These are phyloP conservation scores for Didymellaceae sp. DNA, from an alignment of 2,329 filamentous ascomycete species.

Conservation along the genomic window DNA sequence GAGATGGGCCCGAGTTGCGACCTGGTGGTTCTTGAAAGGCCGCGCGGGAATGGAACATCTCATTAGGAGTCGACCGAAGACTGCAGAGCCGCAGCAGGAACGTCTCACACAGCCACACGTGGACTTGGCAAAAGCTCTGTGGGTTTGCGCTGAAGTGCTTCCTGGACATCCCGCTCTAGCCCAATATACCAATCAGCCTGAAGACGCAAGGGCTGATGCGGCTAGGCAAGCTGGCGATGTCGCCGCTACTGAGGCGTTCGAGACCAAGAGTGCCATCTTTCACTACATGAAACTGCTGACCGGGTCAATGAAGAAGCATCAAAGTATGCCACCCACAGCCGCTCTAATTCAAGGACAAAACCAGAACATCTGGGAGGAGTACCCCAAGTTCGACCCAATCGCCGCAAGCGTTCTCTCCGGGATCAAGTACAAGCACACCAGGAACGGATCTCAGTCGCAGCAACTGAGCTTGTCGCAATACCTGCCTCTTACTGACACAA, in stretches of 20 bases:
- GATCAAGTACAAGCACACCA: conserved; percentile 13
- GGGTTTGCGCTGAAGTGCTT: conserved; percentile 66
- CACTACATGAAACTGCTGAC: conserved; percentile 75
- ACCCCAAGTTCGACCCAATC: conserved; percentile 75
- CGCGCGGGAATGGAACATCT: conserved; percentile 75
- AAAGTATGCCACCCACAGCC: conserved; percentile 69
- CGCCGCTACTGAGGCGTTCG: conserved; percentile 55
- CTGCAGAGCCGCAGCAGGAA: conserved; percentile 59
- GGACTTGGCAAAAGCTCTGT: conserved; percentile 84
- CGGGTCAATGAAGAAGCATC: conserved; percentile 84
- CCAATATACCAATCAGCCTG: conserved; percentile 33
- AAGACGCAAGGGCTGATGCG: conserved; percentile 45
- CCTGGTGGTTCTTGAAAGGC: conserved; percentile 92
- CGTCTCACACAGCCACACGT: conserved; percentile 76
- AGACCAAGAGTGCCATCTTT: conserved; percentile 61
- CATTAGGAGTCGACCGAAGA: conserved; percentile 68
- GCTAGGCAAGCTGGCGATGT: conserved; percentile 53
- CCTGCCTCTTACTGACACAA: conserved; percentile 78
- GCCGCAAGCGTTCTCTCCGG: conserved; percentile 69
- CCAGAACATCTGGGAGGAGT: conserved; percentile 80
- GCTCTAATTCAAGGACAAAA: conserved; percentile 80
- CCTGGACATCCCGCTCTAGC: conserved; percentile 41
- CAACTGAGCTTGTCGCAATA: conserved; percentile 64
- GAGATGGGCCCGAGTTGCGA: conserved; percentile 73
- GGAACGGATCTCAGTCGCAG: conserved; percentile 52